A percentile compares a stretch with the other conserved stretches of the same genome.
These are phyloP conservation scores for Triangularia verruculosa DNA, from an alignment of 2,329 filamentous ascomycete genomes.

Conservation along the genomic window DNA sequence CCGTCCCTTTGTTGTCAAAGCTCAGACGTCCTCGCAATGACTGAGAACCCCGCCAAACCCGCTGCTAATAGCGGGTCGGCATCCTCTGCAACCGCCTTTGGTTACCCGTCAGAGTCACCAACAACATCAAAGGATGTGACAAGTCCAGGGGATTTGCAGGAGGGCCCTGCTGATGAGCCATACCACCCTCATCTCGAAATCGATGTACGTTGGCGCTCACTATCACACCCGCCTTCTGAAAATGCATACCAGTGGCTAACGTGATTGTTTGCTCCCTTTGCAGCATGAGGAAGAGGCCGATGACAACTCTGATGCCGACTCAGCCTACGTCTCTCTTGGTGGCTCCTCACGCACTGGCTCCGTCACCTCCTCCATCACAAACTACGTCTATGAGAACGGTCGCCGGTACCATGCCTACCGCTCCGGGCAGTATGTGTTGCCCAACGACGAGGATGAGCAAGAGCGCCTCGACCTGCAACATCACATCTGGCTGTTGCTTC, in stretches of 20 bases:
- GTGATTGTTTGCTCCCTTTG: constrained; percentile 3
- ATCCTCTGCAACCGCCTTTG: background rate
- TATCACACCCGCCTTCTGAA: background rate
- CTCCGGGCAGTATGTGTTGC: constrained; percentile 42
- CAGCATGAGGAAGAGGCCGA: constrained; percentile 13
- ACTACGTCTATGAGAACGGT: constrained; percentile 46
- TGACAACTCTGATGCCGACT: constrained; percentile 30
- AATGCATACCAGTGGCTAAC: background rate
- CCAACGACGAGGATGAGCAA: constrained; percentile 54
- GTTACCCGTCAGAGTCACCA: background rate
- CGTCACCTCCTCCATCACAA: constrained; percentile 42
- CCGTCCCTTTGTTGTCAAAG: background rate
- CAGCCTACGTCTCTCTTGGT: constrained; percentile 35
- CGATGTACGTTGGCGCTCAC: constrained; percentile 12
- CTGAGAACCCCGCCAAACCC: constrained; percentile 4
- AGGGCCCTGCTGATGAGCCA: constrained; percentile 1
- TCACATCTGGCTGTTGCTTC: constrained; percentile 48
- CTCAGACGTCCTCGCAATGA: background rate
- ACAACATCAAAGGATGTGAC: background rate
- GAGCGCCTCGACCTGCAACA: constrained; percentile 55
- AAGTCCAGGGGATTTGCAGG: background rate
- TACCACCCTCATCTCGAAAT: constrained; percentile 13
- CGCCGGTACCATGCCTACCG: constrained; percentile 48
- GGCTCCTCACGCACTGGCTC: constrained; percentile 35
- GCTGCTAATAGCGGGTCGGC: constrained; percentile 4